Base-by-base conservation (phyloP, 345 rosid genomes). In the Citrus australasica region DNA sequence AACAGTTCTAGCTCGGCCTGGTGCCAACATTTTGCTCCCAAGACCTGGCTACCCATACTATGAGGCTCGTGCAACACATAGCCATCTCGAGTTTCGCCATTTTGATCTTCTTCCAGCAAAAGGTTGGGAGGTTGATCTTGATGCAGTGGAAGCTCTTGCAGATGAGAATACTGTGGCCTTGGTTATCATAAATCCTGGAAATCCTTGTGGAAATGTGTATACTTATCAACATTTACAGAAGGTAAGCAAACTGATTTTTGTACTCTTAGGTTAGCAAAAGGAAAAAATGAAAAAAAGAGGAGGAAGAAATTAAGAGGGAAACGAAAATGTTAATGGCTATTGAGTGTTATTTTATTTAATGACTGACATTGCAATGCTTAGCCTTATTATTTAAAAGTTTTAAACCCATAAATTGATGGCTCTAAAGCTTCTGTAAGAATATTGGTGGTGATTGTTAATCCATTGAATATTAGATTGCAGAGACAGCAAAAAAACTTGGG, bases 111-210 rank as follows among this genome's bases (percentile, higher is more conserved):
- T 90, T 62, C 97, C 92, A 0, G 90, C 87, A 32, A 88, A 79
- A 3, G 90, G 86, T 21, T 92, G 95, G 95, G 89, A 87, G 67
- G 90, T 91, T 79, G 93, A 93, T 85, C 87, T 91, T 28, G 82
- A 84, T 61, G 84, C 83, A 51, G 77, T 93, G 27, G 89, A 90
- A 83, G 79, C 90, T 60, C 88, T 87, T 60, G 88, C 91, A 8
- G 95, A 93, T 4, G 87, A 89, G 32, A 90, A 88, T 69, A 93
- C 94, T 3, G 89, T 79, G 2, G 95, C 94, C 14, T 81, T 93
- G 84, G 92, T 90, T 27, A 76, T 93, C 75, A 84, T 88, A 5
- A 93, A 90, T 81, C 93, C 94, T 4, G 88, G 93, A 5, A 91
- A 90, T 78, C 90, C 97, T 10, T 87, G 92, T 71, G 98, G 93